Percentiles rank a stretch among this genome's conserved stretches.
These are phyloP conservation scores for Penicillium oxalicum DNA, from an alignment of 2,329 filamentous ascomycete genomes.

Conservation along the genomic window DNA sequence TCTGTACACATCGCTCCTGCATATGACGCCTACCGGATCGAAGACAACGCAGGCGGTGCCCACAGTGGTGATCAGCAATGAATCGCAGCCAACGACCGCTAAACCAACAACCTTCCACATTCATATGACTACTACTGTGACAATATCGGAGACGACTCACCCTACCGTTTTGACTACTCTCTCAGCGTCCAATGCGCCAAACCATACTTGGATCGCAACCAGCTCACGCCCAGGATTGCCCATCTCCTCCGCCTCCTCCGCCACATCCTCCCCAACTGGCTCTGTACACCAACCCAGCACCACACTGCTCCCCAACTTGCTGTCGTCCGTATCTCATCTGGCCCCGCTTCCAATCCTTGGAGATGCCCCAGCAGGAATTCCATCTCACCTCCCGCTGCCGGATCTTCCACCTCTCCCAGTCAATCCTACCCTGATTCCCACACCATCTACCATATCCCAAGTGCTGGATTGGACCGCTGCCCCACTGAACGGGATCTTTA, in stretches of 20 bases:
- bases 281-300: too few relatives aligned
- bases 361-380: slow-evolving; percentile 1
- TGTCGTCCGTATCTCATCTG: neutral
- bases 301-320: too few relatives aligned
- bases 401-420: neutral
- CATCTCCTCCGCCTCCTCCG: neutral
- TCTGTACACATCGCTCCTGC: too few relatives aligned
- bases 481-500: slow-evolving; percentile 17
- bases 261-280: neutral
- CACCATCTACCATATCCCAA: neutral
- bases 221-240: neutral
- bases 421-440: slow-evolving; percentile 4
- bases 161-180: slow-evolving; percentile 9
- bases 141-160: slow-evolving; percentile 8
- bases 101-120: slow-evolving; percentile 10
- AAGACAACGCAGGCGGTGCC: neutral
- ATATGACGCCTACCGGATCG: slow-evolving; percentile 64
- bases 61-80: neutral
- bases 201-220: neutral
- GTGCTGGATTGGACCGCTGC: slow-evolving; percentile 19
- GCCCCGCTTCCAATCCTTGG: neutral
- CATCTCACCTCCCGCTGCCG: slow-evolving; percentile 8
- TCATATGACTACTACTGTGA: slow-evolving; percentile 10
- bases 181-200: neutral
- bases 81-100: neutral